A percentile compares a stretch with the other conserved stretches of the same genome.
phyloP scores from a whole-genome alignment of 2,329 filamentous ascomycete genomes.

The Beauveria rudraprayagi region DNA sequence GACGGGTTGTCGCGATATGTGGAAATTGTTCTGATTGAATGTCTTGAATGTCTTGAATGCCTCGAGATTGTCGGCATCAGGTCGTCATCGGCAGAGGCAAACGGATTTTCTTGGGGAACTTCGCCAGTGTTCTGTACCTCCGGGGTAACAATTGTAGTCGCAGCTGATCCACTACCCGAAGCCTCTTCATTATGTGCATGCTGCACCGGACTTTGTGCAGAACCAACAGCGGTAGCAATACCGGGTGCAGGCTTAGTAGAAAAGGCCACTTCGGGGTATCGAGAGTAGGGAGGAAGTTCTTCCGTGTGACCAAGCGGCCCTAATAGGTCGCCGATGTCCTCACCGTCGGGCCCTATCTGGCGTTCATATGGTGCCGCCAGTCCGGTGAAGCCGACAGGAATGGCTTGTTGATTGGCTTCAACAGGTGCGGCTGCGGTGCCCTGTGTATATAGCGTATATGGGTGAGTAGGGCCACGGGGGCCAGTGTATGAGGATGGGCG shows the following conservation, averaged over 20 bases:
- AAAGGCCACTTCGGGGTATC: conserved; percentile 71
- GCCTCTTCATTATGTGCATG: background rate
- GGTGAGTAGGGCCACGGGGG: conserved; percentile 65
- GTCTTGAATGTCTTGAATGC: conserved; percentile 2
- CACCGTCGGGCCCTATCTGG: conserved; percentile 68
- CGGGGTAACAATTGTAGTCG: conserved; percentile 26
- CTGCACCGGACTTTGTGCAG: conserved; percentile 12
- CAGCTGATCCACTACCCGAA: background rate
- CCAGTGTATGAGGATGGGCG: conserved; percentile 44
- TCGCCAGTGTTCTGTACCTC: conserved; percentile 56
- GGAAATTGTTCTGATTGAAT: conserved; percentile 34
- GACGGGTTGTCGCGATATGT: conserved; percentile 45
- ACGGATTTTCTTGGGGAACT: conserved; percentile 55
- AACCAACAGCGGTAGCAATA: conserved; percentile 8
- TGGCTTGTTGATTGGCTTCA: conserved; percentile 35
- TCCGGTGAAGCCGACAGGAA: conserved; percentile 69
- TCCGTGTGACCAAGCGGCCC: conserved; percentile 84
- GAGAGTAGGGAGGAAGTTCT: conserved; percentile 82
- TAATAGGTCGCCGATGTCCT: conserved; percentile 80
- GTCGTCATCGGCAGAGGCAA: conserved; percentile 48
- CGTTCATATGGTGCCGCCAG: conserved; percentile 59
- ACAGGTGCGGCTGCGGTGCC: conserved; percentile 52
- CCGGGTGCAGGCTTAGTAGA: conserved; percentile 42
- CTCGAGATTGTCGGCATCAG: conserved; percentile 42
- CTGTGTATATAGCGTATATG: conserved; percentile 81